Base-by-base conservation (phyloP, 345 rosid genomes). In the Chamaenerion angustifolium region DNA sequence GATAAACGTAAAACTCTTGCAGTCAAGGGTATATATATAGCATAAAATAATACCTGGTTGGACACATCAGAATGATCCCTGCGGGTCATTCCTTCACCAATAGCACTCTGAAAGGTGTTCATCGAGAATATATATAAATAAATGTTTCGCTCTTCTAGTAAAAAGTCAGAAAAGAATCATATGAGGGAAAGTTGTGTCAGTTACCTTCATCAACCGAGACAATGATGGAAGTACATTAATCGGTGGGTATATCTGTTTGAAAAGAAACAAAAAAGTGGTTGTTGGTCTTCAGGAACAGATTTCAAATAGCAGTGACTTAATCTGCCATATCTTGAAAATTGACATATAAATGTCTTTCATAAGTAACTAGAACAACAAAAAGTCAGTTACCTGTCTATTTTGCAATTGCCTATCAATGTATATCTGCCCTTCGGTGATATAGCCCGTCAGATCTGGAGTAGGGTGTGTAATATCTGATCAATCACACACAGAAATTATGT, bases 391-490 rank as follows among this genome's bases (percentile, higher is more conserved):
- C 88, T 83, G 96, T 73, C 94, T 77, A 55, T 88, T 81, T 8
- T 84, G 48, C 15, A 88, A 90, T 67, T 84, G 94, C 54, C 94
- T 70, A 64, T 88, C 94, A 57, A 83, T 77, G 64, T 88, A 83
- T 63, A 84, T 84, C 65, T 88, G 94, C 45, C 96, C 96, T 73
- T 88, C 99, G 3, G 99, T 92, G 66, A 92, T 92, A 62, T 92
- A 92, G 45, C 99, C 99, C 16, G 96, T 92, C 65, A 92, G 96
- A 80, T 92, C 99, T 9, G 99, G 96, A 58, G 90, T 92, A 14
- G 99, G 99, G 72, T 92, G 96, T 6, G 99, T 92, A 44, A 92
- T 92, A 61, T 92, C 99, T 92, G 86, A 31, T 21, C 25, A 21
- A 21, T 51, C 48, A 13, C 57, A 57, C 53, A 4, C 31, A 57